These are phyloP conservation scores for Trichosanthes cucumerina DNA, from an alignment of 306 rosid species.

Conservation along the genomic window DNA sequence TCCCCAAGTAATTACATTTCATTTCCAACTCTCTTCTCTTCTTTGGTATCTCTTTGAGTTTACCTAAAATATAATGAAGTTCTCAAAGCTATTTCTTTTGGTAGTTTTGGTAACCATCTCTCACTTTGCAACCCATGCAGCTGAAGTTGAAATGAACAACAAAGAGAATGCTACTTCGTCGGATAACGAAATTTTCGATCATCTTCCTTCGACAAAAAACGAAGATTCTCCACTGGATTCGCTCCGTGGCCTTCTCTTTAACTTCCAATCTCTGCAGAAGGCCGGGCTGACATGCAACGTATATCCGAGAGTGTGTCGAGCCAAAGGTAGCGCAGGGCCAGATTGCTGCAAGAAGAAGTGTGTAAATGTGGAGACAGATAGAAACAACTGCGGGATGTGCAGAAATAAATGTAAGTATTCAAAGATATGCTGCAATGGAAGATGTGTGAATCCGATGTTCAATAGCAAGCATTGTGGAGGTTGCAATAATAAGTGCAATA, in stretches of 20 bases:
- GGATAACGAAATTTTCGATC: neutral
- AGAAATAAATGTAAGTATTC: conserved; percentile 29
- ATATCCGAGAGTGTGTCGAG: conserved; percentile 30
- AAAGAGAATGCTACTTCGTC: neutral
- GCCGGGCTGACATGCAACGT: conserved; percentile 17
- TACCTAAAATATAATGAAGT: neutral
- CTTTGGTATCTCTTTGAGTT: neutral
- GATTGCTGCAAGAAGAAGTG: conserved; percentile 40
- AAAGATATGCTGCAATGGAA: conserved; percentile 33
- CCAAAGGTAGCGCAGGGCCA: conserved; percentile 18
- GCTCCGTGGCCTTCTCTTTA: neutral
- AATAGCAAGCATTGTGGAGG: conserved; percentile 35
- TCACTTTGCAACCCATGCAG: neutral
- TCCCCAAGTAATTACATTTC: neutral
- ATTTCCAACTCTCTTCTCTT: neutral
- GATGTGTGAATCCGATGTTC: conserved; percentile 29
- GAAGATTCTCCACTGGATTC: neutral
- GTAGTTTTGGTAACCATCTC: neutral
- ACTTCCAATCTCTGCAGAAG: neutral
- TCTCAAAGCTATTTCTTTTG: neutral
- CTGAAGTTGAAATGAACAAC: neutral
- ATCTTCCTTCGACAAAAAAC: neutral
- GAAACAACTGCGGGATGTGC: conserved; percentile 37
- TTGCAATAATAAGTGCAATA: conserved; percentile 33
- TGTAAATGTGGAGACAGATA: conserved; percentile 23